These are phyloP conservation scores for Alloteropsis angusta DNA, from an alignment of 202 grass and related monocot species.

Conservation along the genomic window DNA sequence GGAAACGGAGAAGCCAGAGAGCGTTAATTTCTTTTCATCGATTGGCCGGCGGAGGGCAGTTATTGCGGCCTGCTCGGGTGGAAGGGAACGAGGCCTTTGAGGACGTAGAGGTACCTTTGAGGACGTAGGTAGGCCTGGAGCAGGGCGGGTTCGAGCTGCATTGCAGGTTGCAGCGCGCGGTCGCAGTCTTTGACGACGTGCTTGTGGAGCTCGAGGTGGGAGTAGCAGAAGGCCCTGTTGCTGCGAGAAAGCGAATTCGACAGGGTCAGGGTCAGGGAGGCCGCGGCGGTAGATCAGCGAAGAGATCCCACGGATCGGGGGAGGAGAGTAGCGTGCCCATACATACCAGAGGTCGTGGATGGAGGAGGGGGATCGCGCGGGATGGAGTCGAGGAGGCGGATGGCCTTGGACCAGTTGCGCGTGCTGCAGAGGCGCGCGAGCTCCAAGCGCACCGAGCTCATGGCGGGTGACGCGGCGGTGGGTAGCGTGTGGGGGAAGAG, in stretches of 20 bases:
- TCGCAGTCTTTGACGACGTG: constrained; percentile 96
- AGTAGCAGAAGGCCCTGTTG: constrained; percentile 95
- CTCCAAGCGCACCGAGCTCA: constrained; percentile 60
- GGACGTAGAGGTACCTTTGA: too few species aligned
- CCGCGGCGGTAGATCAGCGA: constrained; percentile 3
- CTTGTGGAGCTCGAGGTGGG: constrained; percentile 91
- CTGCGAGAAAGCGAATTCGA: constrained; percentile 43
- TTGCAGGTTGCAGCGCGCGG: constrained; percentile 69
- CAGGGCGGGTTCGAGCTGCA: constrained; percentile 49
- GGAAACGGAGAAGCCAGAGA: too few species aligned
- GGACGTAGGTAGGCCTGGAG: constrained; percentile 90
- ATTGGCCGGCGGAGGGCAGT: too few species aligned
- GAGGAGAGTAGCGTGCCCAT: not conserved
- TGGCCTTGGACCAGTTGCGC: constrained; percentile 96
- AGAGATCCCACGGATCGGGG: constrained; percentile 16
- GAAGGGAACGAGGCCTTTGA: too few species aligned
- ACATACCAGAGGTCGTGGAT: constrained; percentile 95
- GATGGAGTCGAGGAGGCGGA: constrained; percentile 72
- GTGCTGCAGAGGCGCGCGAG: constrained; percentile 70
- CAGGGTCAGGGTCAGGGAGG: not conserved
- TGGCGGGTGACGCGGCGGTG: constrained; percentile 11
- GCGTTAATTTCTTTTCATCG: too few species aligned
- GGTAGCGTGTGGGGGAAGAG: too few species aligned
- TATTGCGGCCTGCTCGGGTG: too few species aligned
- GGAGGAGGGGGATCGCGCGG: constrained; percentile 51